These are phyloP conservation scores for Taiozyma sp. DNA, from an alignment of 1,139 yeast genomes.

Conservation along the genomic window DNA sequence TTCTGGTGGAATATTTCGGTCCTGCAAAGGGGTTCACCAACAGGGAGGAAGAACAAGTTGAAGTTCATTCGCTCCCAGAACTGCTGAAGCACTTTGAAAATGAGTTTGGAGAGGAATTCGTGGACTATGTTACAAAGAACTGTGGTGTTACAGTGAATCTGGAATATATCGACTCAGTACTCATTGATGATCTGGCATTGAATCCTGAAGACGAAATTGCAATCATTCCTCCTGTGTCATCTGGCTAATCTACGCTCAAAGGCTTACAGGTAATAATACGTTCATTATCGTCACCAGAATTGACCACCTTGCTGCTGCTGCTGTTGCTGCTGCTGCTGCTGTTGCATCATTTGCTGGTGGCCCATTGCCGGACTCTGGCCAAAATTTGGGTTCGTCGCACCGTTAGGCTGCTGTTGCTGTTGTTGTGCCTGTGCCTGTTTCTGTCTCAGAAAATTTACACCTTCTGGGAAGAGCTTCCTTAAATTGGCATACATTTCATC, in stretches of 20 bases:
- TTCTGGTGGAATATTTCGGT: slow-evolving; percentile 14
- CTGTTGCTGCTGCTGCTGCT: slow-evolving; percentile 5
- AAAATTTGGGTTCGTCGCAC: background rate
- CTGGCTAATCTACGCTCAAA: slow-evolving; percentile 5
- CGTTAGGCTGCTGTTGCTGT: slow-evolving; percentile 2
- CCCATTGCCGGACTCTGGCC: background rate
- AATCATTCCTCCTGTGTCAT: slow-evolving; percentile 20
- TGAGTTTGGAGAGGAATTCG: slow-evolving; percentile 5
- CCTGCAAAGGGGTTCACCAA: slow-evolving; percentile 13
- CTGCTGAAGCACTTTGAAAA: slow-evolving; percentile 1
- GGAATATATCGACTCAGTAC: slow-evolving; percentile 11
- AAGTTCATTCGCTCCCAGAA: background rate
- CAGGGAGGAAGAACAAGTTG: slow-evolving; percentile 3
- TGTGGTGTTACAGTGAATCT: slow-evolving; percentile 17
- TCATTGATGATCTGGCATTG: background rate
- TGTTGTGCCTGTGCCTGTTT: slow-evolving; percentile 7
- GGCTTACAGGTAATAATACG: background rate
- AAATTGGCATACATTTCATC: slow-evolving; percentile 20
- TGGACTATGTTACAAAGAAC: slow-evolving; percentile 2
- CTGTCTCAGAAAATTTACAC: slow-evolving; percentile 16
- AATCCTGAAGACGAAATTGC: slow-evolving; percentile 12
- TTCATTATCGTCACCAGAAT: background rate
- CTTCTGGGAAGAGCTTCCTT: slow-evolving; percentile 24
- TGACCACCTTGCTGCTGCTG: slow-evolving; percentile 8
- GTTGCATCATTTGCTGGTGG: slow-evolving; percentile 5